phyloP scores from a whole-genome alignment of 495 filamentous ascomycete genomes.

The Jackrogersella minutella region DNA sequence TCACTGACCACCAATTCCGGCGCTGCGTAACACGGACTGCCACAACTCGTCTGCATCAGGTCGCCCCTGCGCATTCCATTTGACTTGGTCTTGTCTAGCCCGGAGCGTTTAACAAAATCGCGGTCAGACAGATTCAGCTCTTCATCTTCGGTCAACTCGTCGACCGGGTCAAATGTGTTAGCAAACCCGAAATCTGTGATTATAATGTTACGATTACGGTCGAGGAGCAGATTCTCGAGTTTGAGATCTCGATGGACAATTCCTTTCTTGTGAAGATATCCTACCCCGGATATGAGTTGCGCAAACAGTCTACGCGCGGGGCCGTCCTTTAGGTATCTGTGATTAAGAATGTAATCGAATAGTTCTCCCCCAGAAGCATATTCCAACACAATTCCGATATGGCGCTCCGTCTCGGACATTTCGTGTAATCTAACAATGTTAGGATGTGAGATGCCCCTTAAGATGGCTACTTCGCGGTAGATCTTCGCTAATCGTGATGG shows the following conservation, averaged over 20 bases:
- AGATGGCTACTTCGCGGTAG: slow-evolving; percentile 92
- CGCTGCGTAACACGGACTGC: slow-evolving; percentile 92
- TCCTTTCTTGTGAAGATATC: slow-evolving; percentile 98
- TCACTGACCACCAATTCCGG: slow-evolving; percentile 98
- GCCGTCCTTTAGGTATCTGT: slow-evolving; percentile 94
- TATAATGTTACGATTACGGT: slow-evolving; percentile 98
- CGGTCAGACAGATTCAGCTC: slow-evolving; percentile 86
- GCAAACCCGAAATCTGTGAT: slow-evolving; percentile 99
- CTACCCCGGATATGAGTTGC: slow-evolving; percentile 94
- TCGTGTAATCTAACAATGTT: slow-evolving; percentile 98
- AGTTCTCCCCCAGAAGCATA: slow-evolving; percentile 97
- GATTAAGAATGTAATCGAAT: slow-evolving; percentile 97
- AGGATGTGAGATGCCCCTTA: slow-evolving; percentile 85
- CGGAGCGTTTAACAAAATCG: slow-evolving; percentile 81
- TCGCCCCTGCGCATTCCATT: slow-evolving; percentile 72
- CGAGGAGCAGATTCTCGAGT: slow-evolving; percentile 93
- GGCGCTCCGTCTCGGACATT: slow-evolving; percentile 96
- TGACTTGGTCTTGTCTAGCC: slow-evolving; percentile 69
- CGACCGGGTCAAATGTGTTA: slow-evolving; percentile 90
- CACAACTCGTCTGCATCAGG: slow-evolving; percentile 84
- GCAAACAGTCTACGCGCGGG: slow-evolving; percentile 91
- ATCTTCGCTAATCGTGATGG: slow-evolving; percentile 92
- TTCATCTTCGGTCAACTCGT: slow-evolving; percentile 89
- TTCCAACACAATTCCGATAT: slow-evolving; percentile 98
- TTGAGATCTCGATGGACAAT: slow-evolving; percentile 99